Conservation (phyloP, 2,329 filamentous ascomycete genomes). For the Pyrenophora tritici-repentis region DNA sequence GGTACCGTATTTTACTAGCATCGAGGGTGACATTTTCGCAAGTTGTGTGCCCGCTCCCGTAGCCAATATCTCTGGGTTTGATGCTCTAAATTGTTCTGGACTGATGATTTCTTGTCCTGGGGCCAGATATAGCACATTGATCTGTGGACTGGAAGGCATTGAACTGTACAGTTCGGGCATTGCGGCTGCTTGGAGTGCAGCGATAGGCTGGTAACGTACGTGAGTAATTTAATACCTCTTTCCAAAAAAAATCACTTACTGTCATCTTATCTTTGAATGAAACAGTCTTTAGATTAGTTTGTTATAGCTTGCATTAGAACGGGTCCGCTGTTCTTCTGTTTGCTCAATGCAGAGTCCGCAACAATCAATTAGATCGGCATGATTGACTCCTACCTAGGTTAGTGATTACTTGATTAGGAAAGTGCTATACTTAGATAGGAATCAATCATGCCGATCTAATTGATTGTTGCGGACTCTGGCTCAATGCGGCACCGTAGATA, state of each 20-base stretch:
- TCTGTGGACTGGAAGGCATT: conserved; percentile 19
- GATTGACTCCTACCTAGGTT: too few relatives aligned
- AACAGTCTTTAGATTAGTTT: too few relatives aligned
- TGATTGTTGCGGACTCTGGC: too few relatives aligned
- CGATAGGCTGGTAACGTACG: conserved; percentile 12
- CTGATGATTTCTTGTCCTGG: conserved; percentile 23
- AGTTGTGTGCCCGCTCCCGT: conserved; percentile 9
- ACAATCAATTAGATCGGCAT: too few relatives aligned
- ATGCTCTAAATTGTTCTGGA: conserved; percentile 19
- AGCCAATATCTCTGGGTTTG: conserved; percentile 10
- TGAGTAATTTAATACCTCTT: conserved; percentile 2
- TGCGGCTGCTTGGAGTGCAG: conserved; percentile 19
- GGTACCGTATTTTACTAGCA: conserved; percentile 22
- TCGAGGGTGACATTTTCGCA: conserved; percentile 17
- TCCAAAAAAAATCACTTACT: conserved; percentile 8
- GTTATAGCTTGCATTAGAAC: too few relatives aligned
- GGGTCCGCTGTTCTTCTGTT: too few relatives aligned
- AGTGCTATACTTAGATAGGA: too few relatives aligned
- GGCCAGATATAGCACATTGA: conserved; percentile 20
- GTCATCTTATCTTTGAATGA: conserved; percentile 2
- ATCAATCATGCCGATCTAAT: too few relatives aligned
- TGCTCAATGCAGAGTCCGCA: too few relatives aligned
- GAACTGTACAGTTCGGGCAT: conserved; percentile 24
- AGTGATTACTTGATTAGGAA: too few relatives aligned
- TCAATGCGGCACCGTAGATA: too few relatives aligned